Conservation (phyloP, 208 protist genomes). For the Polymyxa betae region DNA sequence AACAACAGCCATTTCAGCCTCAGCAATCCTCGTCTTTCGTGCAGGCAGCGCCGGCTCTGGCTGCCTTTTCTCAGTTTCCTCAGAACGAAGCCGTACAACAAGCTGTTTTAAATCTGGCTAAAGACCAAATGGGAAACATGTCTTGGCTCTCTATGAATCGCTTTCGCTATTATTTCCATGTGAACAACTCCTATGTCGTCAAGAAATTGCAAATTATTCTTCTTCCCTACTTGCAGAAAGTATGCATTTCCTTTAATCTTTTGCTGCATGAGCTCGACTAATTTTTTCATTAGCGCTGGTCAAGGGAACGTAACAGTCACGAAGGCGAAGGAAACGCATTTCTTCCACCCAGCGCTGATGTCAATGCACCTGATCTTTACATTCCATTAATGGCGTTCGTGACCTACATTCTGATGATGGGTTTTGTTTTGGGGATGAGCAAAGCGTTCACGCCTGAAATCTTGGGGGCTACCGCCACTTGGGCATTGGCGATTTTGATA, state of each 20-base stretch:
- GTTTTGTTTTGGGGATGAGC: constrained; percentile 64
- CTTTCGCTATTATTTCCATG: constrained; percentile 74
- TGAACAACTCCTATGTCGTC: constrained; percentile 77
- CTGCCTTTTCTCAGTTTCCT: too few relatives aligned
- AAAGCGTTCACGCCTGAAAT: constrained; percentile 76
- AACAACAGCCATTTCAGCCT: too few relatives aligned
- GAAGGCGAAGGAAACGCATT: neutral
- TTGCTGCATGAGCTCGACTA: neutral
- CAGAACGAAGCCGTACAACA: neutral
- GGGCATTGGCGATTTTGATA: constrained; percentile 68
- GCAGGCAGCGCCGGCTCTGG: too few relatives aligned
- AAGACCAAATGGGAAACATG: neutral
- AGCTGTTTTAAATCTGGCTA: neutral
- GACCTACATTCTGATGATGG: constrained; percentile 77
- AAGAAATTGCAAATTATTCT: constrained; percentile 75
- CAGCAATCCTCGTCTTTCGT: too few relatives aligned
- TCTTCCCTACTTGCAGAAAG: constrained; percentile 68
- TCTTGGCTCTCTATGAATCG: constrained; percentile 40
- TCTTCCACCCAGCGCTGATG: constrained; percentile 68
- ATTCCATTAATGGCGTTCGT: constrained; percentile 80
- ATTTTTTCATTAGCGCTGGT: neutral
- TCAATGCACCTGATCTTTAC: constrained; percentile 82
- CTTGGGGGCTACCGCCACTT: constrained; percentile 67
- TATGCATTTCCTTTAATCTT: neutral
- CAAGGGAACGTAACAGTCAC: neutral